These are phyloP conservation scores for Pulveroboletus sp. DNA, from an alignment of 768 basidiomycete genomes.

Conservation along the genomic window DNA sequence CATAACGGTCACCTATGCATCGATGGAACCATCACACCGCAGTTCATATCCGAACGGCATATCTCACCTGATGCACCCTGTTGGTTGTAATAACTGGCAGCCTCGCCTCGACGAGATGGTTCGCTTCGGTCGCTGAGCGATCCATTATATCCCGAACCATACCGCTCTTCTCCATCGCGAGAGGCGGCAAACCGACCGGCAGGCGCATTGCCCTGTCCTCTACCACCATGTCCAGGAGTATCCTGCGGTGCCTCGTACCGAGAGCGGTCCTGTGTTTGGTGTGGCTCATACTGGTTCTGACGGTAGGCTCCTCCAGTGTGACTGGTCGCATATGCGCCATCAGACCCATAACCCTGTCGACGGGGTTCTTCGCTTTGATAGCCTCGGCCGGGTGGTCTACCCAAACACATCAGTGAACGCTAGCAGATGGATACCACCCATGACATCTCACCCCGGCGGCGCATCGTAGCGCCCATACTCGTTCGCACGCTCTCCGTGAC, in stretches of 20 bases:
- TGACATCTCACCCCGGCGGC: conserved; percentile 10
- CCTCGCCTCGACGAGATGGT: conserved; percentile 14
- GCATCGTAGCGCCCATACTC: conserved; percentile 8
- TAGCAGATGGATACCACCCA: neutral
- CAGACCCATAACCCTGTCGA: conserved; percentile 5
- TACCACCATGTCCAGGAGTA: neutral
- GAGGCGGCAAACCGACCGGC: conserved; percentile 16
- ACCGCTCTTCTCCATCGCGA: conserved; percentile 6
- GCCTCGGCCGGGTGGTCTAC: conserved; percentile 5
- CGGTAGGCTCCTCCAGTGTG: conserved; percentile 7
- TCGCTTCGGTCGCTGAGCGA: neutral
- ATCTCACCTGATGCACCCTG: conserved; percentile 8
- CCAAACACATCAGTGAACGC: neutral
- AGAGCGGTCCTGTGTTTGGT: conserved; percentile 5
- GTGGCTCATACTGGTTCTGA: conserved; percentile 8
- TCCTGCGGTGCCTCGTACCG: conserved; percentile 8
- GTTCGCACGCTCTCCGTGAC: neutral
- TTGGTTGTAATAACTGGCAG: conserved; percentile 14
- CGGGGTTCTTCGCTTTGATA: conserved; percentile 4
- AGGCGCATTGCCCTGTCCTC: conserved; percentile 7
- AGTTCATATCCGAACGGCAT: neutral
- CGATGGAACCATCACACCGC: conserved; percentile 1
- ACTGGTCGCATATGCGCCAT: neutral
- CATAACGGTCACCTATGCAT: conserved; percentile 21
- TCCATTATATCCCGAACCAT: conserved; percentile 6